Base-by-base conservation (phyloP, 2,329 filamentous ascomycete genomes). In the Fusarium illudens region DNA sequence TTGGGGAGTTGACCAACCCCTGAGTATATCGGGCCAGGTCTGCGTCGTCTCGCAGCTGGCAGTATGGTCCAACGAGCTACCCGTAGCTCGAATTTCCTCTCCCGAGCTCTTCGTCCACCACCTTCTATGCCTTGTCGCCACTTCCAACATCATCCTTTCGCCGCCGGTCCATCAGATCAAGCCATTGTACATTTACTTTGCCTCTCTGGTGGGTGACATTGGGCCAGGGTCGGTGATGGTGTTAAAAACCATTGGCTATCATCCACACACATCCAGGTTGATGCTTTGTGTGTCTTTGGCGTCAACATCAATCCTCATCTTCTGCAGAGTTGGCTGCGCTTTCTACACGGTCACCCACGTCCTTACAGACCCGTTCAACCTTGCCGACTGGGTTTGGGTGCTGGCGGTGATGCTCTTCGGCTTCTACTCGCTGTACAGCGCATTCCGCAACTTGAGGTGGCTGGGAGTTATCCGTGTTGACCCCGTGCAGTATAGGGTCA, bases 31-130 rank as follows among this genome's bases (percentile, higher is more conserved):
- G 0, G 73, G 73, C 2, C 50, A 71, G 25, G 39, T 75, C 22
- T 75, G 73, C 29, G 37, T 74, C 2, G 71, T 65, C 11, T 65
- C 73, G n/a, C 73, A 75, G 25, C 49, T 65, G 13, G 63, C 58
- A 0, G 59, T 73, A 10, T 75, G 73, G 73, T 60, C 67, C 3
- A 62, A 65, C 32, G 73, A 75, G 48, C 29, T 74, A 9, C 55
- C 64, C 0, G 22, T 63, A 7, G 32, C 64, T 17, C 56, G 58
- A 8, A 37, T 63, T 34, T 70, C 60, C 49, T 71, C 65, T 2
- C 17, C 42, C 8, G 70, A 75, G 33, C 55, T 75, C 22, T 69
- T 75, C 29, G 13, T 71, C 5, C 73, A 75, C 15, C 73, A 75
- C 36, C 25, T 75, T 2, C 27, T 73, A 17, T 75, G 73, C 57